Percentiles rank a stretch among this genome's conserved stretches.
Conservation (phyloP, 2,329 filamentous ascomycete species). For the Parascedosporium putredinis region DNA sequence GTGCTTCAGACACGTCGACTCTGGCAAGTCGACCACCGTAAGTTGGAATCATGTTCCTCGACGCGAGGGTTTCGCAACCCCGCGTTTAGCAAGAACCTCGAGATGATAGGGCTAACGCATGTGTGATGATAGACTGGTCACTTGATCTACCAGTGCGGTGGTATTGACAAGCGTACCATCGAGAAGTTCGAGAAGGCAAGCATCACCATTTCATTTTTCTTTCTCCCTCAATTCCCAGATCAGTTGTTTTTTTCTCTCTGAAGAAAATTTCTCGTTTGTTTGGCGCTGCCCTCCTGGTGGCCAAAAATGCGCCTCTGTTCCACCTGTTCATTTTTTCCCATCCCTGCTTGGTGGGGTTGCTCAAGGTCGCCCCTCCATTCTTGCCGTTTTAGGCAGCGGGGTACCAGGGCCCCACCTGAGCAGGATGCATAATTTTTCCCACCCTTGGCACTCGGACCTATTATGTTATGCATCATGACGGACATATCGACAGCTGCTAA, state of each 20-base stretch:
- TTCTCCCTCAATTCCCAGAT: slow-evolving; percentile 11
- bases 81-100: slow-evolving; percentile 10
- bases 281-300: slow-evolving; percentile 10
- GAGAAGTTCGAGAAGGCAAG: slow-evolving; percentile 99
- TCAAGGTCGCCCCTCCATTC: neutral
- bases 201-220: slow-evolving; percentile 13
- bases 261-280: slow-evolving; percentile 1
- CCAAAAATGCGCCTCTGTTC: slow-evolving; percentile 12
- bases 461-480: slow-evolving; percentile 1
- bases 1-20: slow-evolving; percentile 76
- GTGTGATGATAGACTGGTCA: slow-evolving; percentile 50
- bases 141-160: slow-evolving; percentile 99
- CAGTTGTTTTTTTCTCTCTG: neutral
- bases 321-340: slow-evolving; percentile 8
- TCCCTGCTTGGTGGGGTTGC: neutral
- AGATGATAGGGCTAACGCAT: slow-evolving; percentile 11
- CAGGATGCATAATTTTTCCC: neutral
- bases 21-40: slow-evolving; percentile 97
- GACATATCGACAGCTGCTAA: slow-evolving; percentile 5
- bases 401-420: neutral
- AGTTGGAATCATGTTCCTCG: slow-evolving; percentile 26
- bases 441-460: neutral
- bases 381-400: slow-evolving; percentile 2
- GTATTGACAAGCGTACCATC: slow-evolving; percentile 99
- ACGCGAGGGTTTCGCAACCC: neutral